Conservation (phyloP, 2,329 filamentous ascomycete species). For the Phoma sp. region DNA sequence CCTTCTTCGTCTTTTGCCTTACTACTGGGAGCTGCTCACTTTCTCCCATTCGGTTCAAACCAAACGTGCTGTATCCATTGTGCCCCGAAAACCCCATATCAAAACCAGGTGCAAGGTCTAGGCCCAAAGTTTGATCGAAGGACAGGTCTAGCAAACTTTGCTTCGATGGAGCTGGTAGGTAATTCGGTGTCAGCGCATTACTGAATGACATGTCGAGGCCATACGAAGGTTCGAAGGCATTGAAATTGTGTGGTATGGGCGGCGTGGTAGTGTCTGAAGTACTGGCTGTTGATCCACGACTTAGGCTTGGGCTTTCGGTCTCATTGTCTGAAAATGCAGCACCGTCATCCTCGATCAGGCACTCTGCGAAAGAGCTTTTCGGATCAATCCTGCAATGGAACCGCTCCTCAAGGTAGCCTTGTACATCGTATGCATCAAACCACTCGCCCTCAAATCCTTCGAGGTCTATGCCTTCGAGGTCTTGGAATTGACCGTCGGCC, state of each 20-base stretch:
- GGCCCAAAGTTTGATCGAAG: constrained; percentile 41
- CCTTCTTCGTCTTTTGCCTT: constrained; percentile 43
- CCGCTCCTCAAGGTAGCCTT: constrained; percentile 70
- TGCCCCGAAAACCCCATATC: constrained; percentile 25
- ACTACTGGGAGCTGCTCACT: constrained; percentile 24
- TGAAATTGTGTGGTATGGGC: background rate
- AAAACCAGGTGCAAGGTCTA: constrained; percentile 44
- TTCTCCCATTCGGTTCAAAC: constrained; percentile 25
- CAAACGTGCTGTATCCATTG: constrained; percentile 19
- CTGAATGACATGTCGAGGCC: constrained; percentile 34
- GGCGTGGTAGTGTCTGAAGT: constrained; percentile 7
- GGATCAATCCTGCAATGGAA: constrained; percentile 70
- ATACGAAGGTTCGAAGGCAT: constrained; percentile 22
- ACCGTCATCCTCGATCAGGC: constrained; percentile 39
- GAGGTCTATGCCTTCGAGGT: constrained; percentile 55
- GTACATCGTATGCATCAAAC: constrained; percentile 78
- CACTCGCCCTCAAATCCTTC: constrained; percentile 76
- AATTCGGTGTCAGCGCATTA: constrained; percentile 2
- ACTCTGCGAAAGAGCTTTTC: constrained; percentile 66
- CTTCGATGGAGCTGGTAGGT: constrained; percentile 13
- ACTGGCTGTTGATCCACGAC: constrained; percentile 2
- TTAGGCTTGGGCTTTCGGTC: background rate
- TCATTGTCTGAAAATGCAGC: constrained; percentile 18
- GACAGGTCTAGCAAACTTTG: constrained; percentile 30
- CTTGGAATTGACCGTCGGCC: constrained; percentile 30